Evolutionary conservation across 208 protist genomes (phyloP).

Genomic region (Novymonas esmeraldas): DNA sequence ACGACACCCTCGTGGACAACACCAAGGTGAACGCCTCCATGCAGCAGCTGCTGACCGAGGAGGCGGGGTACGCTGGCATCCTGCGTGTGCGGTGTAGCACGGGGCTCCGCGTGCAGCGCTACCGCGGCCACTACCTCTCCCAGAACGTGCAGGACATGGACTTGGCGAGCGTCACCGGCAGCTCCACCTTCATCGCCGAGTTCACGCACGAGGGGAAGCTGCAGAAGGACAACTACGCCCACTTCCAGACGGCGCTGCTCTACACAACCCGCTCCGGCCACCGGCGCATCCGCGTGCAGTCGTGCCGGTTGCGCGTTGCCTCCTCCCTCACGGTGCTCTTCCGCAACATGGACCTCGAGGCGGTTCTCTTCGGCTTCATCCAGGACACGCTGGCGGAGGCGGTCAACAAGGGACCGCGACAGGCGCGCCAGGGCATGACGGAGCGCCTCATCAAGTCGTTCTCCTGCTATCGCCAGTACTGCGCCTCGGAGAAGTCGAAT

Average conservation of each 20-base stretch:
- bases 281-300: constrained; percentile 91
- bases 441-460: constrained; percentile 74
- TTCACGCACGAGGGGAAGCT: constrained; percentile 90
- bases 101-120: constrained; percentile 79
- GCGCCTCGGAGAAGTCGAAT: constrained; percentile 30
- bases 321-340: constrained; percentile 68
- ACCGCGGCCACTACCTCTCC: constrained; percentile 88
- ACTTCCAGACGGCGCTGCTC: constrained; percentile 92
- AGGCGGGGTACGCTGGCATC: constrained; percentile 91
- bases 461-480: constrained; percentile 82
- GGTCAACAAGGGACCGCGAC: constrained; percentile 79
- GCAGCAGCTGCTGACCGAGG: constrained; percentile 62
- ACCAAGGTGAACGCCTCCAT: constrained; percentile 69
- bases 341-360: constrained; percentile 82
- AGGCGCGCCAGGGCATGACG: constrained; percentile 52
- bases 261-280: constrained; percentile 92
- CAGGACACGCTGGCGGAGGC: constrained; percentile 59
- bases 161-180: constrained; percentile 67
- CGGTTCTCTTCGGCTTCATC: constrained; percentile 61
- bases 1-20: constrained; percentile 66
- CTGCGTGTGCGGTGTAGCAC: constrained; percentile 90
- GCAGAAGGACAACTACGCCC: constrained; percentile 65
- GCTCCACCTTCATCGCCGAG: constrained; percentile 90
- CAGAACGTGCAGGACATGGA: constrained; percentile 92
- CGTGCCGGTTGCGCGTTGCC: constrained; percentile 61